Conservation (phyloP, 179 eudicot genomes). For the Beta macrorhiza region DNA sequence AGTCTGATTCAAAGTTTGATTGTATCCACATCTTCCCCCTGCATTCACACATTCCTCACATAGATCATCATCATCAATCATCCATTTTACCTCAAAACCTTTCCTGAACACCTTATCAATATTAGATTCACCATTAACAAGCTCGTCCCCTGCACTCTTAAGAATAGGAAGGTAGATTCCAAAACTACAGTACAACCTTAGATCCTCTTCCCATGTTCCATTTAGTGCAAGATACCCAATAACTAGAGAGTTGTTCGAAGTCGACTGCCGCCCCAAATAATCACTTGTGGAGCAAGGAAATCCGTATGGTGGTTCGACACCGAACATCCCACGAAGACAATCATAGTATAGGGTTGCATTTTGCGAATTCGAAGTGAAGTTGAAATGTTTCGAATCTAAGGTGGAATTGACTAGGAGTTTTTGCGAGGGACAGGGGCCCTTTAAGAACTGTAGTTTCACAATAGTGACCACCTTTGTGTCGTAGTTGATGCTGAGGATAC, state of each 20-base stretch:
- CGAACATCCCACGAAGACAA: background rate
- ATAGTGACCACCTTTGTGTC: background rate
- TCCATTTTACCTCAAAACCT: conserved; percentile 32
- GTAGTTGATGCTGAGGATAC: conserved; percentile 16
- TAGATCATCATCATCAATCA: conserved; percentile 2
- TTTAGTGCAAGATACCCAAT: conserved; percentile 17
- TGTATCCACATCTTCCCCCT: conserved; percentile 34
- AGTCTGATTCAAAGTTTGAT: conserved; percentile 1
- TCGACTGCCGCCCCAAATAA: background rate
- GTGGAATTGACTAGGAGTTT: conserved; percentile 19
- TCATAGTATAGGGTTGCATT: conserved; percentile 25
- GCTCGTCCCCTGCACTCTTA: background rate
- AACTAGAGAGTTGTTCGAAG: too few relatives aligned
- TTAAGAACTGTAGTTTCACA: background rate
- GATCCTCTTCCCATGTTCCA: background rate
- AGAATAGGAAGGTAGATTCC: conserved; percentile 12
- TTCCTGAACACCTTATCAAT: background rate
- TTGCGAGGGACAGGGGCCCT: conserved; percentile 8
- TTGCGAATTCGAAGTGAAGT: background rate
- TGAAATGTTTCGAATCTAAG: conserved; percentile 7
- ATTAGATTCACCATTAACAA: background rate
- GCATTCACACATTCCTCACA: conserved; percentile 19
- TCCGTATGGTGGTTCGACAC: background rate
- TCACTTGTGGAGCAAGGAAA: conserved; percentile 9
- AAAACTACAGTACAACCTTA: background rate